A percentile compares a stretch with the other conserved stretches of the same genome.
phyloP scores from a whole-genome alignment of 768 basidiomycete species.

The Auricularia cornea region DNA sequence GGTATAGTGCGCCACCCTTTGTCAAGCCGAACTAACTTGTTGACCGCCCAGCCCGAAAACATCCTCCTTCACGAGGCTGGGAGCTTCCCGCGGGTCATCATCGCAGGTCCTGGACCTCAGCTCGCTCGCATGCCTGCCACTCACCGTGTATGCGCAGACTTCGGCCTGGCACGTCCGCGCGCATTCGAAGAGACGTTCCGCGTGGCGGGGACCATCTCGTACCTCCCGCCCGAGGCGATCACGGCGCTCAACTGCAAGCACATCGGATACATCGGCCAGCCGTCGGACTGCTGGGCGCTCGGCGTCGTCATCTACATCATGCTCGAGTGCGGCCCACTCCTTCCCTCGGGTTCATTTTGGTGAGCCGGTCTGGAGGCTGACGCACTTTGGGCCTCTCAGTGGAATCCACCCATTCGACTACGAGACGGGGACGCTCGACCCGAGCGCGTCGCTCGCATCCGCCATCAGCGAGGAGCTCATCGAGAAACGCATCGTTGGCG shows the following conservation, averaged over 20 bases:
- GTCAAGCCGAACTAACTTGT: background rate
- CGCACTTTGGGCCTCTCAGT: slow-evolving; percentile 25
- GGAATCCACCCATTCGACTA: slow-evolving; percentile 75
- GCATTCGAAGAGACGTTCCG: slow-evolving; percentile 78
- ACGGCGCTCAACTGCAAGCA: slow-evolving; percentile 68
- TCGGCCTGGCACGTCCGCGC: slow-evolving; percentile 72
- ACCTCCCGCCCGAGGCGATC: slow-evolving; percentile 79
- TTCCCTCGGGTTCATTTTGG: background rate
- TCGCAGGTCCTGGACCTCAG: slow-evolving; percentile 33
- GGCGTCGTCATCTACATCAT: slow-evolving; percentile 77
- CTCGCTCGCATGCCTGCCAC: background rate
- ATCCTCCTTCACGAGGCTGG: slow-evolving; percentile 73
- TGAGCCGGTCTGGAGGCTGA: background rate
- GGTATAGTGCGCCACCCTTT: slow-evolving; percentile 33
- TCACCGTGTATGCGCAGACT: slow-evolving; percentile 40
- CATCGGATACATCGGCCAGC: slow-evolving; percentile 69
- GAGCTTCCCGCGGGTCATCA: slow-evolving; percentile 73
- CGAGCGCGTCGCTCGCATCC: slow-evolving; percentile 36
- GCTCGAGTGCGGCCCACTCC: slow-evolving; percentile 53
- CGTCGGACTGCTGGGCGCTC: slow-evolving; percentile 86
- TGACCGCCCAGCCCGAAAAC: slow-evolving; percentile 67
- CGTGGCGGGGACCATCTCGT: slow-evolving; percentile 81
- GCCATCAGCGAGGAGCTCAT: slow-evolving; percentile 47
- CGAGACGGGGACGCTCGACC: slow-evolving; percentile 18
- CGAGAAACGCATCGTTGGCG: slow-evolving; percentile 61